Evolutionary conservation across 257 asterid genomes (phyloP).

Genomic region (Linaria vulgaris): DNA sequence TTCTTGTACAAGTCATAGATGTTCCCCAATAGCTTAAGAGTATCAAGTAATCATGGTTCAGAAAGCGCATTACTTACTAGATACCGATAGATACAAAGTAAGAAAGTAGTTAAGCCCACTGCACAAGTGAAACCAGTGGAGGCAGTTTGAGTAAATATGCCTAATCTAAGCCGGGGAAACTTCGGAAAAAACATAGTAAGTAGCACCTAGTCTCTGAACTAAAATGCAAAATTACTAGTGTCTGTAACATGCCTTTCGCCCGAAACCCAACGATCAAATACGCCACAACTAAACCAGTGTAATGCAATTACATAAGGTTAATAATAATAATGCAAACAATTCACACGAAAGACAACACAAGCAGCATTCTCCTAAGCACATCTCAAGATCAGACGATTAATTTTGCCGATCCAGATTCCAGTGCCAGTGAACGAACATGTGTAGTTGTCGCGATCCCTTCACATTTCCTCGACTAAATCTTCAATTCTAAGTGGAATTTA

Average conservation of each 20-base stretch:
- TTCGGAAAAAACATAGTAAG: neutral
- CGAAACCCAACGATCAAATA: neutral
- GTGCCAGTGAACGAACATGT: no score
- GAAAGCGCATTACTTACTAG: neutral
- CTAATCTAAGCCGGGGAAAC: neutral
- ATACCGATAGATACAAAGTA: neutral
- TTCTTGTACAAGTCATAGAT: no score
- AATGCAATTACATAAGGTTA: neutral
- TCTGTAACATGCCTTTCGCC: neutral
- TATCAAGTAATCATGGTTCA: neutral
- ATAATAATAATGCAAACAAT: neutral
- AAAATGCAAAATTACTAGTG: neutral
- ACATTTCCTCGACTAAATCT: constrained; percentile 14
- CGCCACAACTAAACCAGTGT: neutral
- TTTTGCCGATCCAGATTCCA: no score
- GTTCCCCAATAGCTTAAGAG: no score
- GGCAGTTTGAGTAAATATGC: neutral
- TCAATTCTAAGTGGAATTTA: constrained; percentile 11
- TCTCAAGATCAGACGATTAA: no score
- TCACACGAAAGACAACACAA: neutral
- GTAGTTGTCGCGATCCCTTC: neutral
- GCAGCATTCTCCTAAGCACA: no score
- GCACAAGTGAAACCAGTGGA: neutral
- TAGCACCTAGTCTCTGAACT: neutral
- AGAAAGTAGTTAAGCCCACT: neutral